These are phyloP conservation scores for Pichia sp. DNA, from an alignment of 1,139 yeast genomes.

Conservation along the genomic window DNA sequence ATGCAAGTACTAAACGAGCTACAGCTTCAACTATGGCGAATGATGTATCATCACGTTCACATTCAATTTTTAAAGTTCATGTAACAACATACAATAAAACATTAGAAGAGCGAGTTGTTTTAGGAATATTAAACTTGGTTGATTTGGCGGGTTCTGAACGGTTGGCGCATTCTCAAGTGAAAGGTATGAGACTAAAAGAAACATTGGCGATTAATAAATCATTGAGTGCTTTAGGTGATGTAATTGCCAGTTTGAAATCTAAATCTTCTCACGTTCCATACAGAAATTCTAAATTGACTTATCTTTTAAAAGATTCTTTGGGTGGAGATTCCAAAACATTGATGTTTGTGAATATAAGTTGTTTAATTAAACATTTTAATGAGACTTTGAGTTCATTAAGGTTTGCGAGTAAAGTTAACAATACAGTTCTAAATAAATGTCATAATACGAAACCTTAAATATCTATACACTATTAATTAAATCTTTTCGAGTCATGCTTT, in stretches of 20 bases:
- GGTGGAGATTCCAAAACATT: slow-evolving; percentile 84
- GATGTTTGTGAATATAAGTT: slow-evolving; percentile 90
- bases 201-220: slow-evolving; percentile 90
- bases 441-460: too few species aligned
- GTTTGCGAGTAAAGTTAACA: slow-evolving; percentile 80
- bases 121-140: slow-evolving; percentile 72
- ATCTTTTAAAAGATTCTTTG: slow-evolving; percentile 74
- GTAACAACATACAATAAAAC: slow-evolving; percentile 28
- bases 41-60: slow-evolving; percentile 66
- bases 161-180: slow-evolving; percentile 64
- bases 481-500: too few species aligned
- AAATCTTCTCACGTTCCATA: slow-evolving; percentile 42
- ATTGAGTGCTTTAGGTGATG: slow-evolving; percentile 85
- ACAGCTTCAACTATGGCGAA: slow-evolving; percentile 82
- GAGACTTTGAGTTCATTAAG: slow-evolving; percentile 83
- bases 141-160: slow-evolving; percentile 93
- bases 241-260: slow-evolving; percentile 59
- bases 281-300: slow-evolving; percentile 63
- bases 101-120: slow-evolving; percentile 5
- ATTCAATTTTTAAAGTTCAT: slow-evolving; percentile 64
- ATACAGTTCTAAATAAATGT: slow-evolving; percentile 34
- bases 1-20: slow-evolving; percentile 57
- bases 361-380: slow-evolving; percentile 51
- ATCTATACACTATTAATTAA: too few species aligned
- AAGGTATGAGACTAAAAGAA: slow-evolving; percentile 77